Base-by-base conservation (phyloP, 129 eudicot genomes). In the Cynara cardunculus region DNA sequence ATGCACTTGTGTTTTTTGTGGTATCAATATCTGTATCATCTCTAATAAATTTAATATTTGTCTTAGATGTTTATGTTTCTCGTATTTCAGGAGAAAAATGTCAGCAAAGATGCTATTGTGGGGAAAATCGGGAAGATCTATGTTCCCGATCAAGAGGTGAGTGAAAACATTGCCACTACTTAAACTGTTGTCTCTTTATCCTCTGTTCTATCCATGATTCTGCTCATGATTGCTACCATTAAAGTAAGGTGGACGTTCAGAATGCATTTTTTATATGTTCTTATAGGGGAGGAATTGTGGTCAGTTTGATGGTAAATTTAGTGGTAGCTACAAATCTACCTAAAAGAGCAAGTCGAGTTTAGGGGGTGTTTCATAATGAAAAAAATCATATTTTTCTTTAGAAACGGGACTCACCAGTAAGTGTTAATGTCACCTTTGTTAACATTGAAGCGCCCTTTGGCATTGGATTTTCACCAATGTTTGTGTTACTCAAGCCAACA, bases 81-180 rank as follows among this genome's bases (percentile, higher is more conserved):
- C 5, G 1, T 74, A 5, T 72, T 87, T 27, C 91, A 90, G 99
- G 94, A 86, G 93, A 95, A 92, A 78, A 95, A 92, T 83, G 97
- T 95, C 28, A 84, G 83, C 79, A 89, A 89, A 79, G 96, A 90
- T 84, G 77, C 92, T 16, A 84, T 92, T n/a, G 86, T 84, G 71
- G 99, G 99, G 34, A 96, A 89, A 81, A 75, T 89, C 8, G 99
- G 97, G 78, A 90, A 91, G 92, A 81, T 92, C 39, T 96, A 91
- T 74, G 87, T 93, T 39, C 99, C 98, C 16, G 93, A 92, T 83
- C 97, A 96, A 76, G 88, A 91, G 99, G 99, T 92, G 80, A 56
- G 65, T 10, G 8, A 56, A 18, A 56, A 56, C 65, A 56, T 56
- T 56, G 24, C 65, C n/a, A 56, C 65, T 56, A 56, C 24, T 18